Evolutionary conservation across 176 grass and related monocot genomes (phyloP).

Genomic region (Stipa capillata): DNA sequence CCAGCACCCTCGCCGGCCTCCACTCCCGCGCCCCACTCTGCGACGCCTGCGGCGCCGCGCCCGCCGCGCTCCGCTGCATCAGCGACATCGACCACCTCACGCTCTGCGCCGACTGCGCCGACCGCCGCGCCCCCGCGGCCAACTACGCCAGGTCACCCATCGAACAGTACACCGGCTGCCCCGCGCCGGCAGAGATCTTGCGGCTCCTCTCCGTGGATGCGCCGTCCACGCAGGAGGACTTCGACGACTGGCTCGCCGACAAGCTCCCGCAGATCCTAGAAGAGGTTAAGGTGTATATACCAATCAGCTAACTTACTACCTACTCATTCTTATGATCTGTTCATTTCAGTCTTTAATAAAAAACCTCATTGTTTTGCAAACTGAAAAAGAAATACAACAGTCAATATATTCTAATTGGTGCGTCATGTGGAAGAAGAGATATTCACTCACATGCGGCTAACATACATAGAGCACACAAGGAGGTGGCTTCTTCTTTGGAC

Average conservation of each 20-base stretch:
- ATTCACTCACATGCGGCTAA: no score
- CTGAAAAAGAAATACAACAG: no score
- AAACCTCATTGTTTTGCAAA: no score
- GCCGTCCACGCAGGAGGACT: neutral
- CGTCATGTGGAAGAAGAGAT: no score
- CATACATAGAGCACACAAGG: no score
- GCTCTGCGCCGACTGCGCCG: constrained; percentile 15
- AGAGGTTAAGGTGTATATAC: neutral
- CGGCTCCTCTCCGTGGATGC: constrained; percentile 14
- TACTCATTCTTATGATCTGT: no score
- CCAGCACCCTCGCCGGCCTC: neutral
- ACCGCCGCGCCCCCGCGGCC: neutral
- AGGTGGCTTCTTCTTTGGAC: no score
- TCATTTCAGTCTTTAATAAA: no score
- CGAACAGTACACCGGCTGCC: constrained; percentile 19
- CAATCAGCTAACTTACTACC: no score
- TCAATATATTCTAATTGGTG: no score
- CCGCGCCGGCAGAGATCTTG: neutral
- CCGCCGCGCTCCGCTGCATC: neutral
- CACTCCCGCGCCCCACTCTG: constrained; percentile 33
- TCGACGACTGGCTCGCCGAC: constrained; percentile 3
- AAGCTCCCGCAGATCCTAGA: neutral
- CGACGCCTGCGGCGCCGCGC: constrained; percentile 25
- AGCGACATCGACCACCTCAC: neutral
- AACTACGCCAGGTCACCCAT: neutral